A percentile compares a stretch with the other conserved stretches of the same genome.
Evolutionary conservation across 1,139 yeast species (phyloP).

Genomic region (Lodderomyces theae): DNA sequence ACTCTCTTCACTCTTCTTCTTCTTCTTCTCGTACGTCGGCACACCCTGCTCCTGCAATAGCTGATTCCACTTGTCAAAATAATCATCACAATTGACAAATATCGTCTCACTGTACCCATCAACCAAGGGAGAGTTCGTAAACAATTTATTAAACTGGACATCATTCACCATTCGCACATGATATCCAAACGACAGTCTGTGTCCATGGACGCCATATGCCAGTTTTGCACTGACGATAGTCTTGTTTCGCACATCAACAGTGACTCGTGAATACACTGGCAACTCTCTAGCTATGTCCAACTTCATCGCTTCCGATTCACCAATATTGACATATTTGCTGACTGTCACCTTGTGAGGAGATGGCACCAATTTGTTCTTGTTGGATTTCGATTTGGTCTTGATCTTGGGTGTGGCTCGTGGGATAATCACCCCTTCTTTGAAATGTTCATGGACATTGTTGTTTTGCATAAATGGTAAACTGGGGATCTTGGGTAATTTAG

Average conservation of each 20-base stretch:
- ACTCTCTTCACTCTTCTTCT: constrained; percentile 4
- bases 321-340: constrained; percentile 67
- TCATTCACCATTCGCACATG: constrained; percentile 64
- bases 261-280: constrained; percentile 77
- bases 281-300: constrained; percentile 55
- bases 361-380: constrained; percentile 33
- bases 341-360: constrained; percentile 50
- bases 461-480: constrained; percentile 72
- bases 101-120: constrained; percentile 72
- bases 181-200: constrained; percentile 67
- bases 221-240: constrained; percentile 68
- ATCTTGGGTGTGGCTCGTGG: constrained; percentile 47
- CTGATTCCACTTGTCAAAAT: constrained; percentile 33
- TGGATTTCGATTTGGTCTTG: constrained; percentile 24
- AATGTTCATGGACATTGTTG: constrained; percentile 33
- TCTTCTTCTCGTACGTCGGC: constrained; percentile 10
- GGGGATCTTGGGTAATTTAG: constrained; percentile 66
- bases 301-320: constrained; percentile 55
- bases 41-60: constrained; percentile 12
- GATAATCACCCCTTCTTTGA: constrained; percentile 71
- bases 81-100: constrained; percentile 67
- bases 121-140: constrained; percentile 64
- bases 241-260: constrained; percentile 63
- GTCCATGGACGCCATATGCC: constrained; percentile 67
- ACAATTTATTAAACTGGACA: constrained; percentile 54